Conservation (phyloP, 495 filamentous ascomycete genomes). For the Collariella sp. region DNA sequence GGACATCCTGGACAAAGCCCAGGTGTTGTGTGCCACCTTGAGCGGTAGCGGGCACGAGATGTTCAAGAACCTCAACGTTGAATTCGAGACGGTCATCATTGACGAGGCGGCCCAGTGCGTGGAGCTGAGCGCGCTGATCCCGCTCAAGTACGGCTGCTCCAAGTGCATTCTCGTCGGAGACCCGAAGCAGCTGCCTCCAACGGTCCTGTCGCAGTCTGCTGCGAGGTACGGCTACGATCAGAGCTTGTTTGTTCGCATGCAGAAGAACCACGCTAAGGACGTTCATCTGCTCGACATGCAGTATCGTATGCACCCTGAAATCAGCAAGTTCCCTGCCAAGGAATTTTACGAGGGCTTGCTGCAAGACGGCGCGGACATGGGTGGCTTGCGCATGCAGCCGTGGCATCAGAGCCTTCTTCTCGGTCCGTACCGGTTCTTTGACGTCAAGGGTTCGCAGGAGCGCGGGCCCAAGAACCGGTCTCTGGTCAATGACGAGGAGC, state of each 20-base stretch:
- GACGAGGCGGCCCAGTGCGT: constrained; percentile 98
- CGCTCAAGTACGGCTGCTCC: constrained; percentile 91
- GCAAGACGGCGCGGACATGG: constrained; percentile 78
- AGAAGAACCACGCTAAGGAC: constrained; percentile 75
- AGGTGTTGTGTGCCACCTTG: constrained; percentile 91
- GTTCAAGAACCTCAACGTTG: constrained; percentile 87
- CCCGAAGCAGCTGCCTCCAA: constrained; percentile 93
- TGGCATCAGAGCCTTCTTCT: constrained; percentile 81
- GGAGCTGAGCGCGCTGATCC: constrained; percentile 91
- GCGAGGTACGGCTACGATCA: constrained; percentile 93
- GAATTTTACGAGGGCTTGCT: constrained; percentile 88
- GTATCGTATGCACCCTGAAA: constrained; percentile 98
- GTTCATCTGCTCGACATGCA: constrained; percentile 94
- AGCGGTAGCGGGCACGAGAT: constrained; percentile 96
- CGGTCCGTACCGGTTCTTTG: constrained; percentile 94
- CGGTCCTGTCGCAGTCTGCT: constrained; percentile 87
- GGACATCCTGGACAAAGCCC: constrained; percentile 77
- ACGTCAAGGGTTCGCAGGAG: constrained; percentile 81
- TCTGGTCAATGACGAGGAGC: constrained; percentile 78
- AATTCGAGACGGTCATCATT: constrained; percentile 97
- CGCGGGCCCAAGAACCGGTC: constrained; percentile 72
- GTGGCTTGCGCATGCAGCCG: constrained; percentile 56
- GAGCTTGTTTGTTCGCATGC: constrained; percentile 97
- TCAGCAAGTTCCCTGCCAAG: constrained; percentile 77
- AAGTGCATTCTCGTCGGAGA: constrained; percentile 98